Base-by-base conservation (phyloP, 23 red algal species). In the Gracilariopsis chorda region DNA sequence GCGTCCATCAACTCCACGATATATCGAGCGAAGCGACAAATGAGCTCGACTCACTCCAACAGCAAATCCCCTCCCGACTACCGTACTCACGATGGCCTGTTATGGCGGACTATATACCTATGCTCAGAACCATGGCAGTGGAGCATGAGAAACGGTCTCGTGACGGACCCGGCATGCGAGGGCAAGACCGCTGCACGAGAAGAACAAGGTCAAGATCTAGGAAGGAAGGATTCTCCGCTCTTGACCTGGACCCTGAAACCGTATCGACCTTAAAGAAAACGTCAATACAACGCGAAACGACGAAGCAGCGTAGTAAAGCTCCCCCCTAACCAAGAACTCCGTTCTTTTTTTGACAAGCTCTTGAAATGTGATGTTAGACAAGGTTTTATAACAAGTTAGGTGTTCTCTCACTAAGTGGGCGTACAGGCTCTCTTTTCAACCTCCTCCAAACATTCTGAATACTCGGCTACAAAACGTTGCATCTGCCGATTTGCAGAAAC, bases 401-500 rank as follows among this genome's bases (percentile, higher is more conserved):
- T 80, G 23, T 57, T 30, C 51, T 80, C 29, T 57, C 21, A 48
- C 55, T 28, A 36, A 80, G 76, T 80, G 39, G 76, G 37, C 23
- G 13, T 40, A 39, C 11, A 53, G 37, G 63, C 42, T 48, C 20
- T 37, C 36, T 58, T 57, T 27, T 76, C 78, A 14, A 92, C 11
- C 60, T 92, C 89, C 0, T 30, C 63, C 6, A 92, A 61, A 37
- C 59, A 71, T 55, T 94, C 91, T 19, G 67, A 36, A 49, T 94
- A 94, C 41, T 86, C 91, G 32, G 91, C 78, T 23, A 94, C 91
- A 59, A 94, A 85, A 28, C 91, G 43, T 71, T 94, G 91, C 91
- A 94, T 87, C 51, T 79, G 71, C 41, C 79, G 61, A 43, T 96
- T 92, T 20, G 70, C 55, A 37, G 87, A 56, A 35, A 92, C 59